Conservation (phyloP, 345 rosid species). For the Aurinia saxatilis region DNA sequence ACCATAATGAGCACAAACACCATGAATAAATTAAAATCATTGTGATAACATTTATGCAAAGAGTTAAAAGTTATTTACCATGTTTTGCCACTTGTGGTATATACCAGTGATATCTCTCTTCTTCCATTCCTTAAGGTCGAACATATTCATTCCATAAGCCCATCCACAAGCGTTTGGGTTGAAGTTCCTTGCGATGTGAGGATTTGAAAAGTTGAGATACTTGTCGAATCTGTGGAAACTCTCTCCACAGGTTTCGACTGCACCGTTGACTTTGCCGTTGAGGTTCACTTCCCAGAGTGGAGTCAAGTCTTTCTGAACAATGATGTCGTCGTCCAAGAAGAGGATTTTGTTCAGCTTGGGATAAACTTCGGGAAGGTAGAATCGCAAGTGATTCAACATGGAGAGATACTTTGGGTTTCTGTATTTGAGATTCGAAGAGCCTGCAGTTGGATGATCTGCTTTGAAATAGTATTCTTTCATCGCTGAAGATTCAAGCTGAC, state of each 20-base stretch:
- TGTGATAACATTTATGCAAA: background rate
- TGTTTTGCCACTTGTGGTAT: slow-evolving; percentile 97
- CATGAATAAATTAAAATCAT: background rate
- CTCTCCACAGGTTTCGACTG: slow-evolving; percentile 97
- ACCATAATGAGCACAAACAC: slow-evolving; percentile 6
- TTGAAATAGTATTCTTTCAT: slow-evolving; percentile 98
- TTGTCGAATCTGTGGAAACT: slow-evolving; percentile 98
- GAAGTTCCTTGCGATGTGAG: slow-evolving; percentile 79
- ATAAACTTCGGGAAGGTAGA: slow-evolving; percentile 92
- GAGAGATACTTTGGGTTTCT: slow-evolving; percentile 97
- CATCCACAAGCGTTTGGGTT: slow-evolving; percentile 98
- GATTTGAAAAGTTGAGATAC: slow-evolving; percentile 92
- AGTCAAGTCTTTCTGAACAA: slow-evolving; percentile 94
- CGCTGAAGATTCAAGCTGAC: slow-evolving; percentile 88
- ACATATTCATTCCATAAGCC: slow-evolving; percentile 99
- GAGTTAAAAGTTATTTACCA: slow-evolving; percentile 43
- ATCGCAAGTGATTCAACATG: slow-evolving; percentile 91
- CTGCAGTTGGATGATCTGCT: slow-evolving; percentile 87
- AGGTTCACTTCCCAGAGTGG: slow-evolving; percentile 80
- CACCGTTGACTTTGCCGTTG: slow-evolving; percentile 90
- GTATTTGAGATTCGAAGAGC: slow-evolving; percentile 89
- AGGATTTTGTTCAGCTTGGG: slow-evolving; percentile 89
- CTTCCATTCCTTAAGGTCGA: slow-evolving; percentile 91
- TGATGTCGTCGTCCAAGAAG: slow-evolving; percentile 94
- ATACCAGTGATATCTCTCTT: slow-evolving; percentile 92